Conservation (phyloP, 768 basidiomycete species). For the Amylocystis lapponica region DNA sequence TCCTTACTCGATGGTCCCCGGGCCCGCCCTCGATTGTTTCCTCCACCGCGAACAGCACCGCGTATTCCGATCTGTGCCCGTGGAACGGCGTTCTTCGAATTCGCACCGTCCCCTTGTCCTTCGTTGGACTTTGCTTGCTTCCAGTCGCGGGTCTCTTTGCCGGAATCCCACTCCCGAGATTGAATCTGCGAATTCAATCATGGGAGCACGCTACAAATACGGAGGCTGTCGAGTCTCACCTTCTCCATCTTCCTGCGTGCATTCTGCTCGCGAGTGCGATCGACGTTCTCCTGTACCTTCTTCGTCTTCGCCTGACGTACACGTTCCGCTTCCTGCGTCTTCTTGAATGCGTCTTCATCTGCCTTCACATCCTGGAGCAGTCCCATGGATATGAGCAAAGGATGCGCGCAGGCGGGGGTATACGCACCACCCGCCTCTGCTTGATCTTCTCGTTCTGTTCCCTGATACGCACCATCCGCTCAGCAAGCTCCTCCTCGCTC, state of each 20-base stretch:
- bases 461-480: constrained; percentile 64
- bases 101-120: neutral
- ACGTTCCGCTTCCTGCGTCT: constrained; percentile 62
- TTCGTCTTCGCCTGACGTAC: constrained; percentile 49
- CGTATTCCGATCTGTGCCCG: constrained; percentile 20
- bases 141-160: constrained; percentile 38
- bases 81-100: constrained; percentile 1
- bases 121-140: constrained; percentile 9
- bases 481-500: constrained; percentile 59
- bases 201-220: neutral
- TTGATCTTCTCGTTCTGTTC: constrained; percentile 76
- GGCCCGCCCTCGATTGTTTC: constrained; percentile 2
- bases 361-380: constrained; percentile 64
- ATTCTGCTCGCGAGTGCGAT: constrained; percentile 71
- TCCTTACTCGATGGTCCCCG: neutral
- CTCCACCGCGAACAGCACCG: constrained; percentile 19
- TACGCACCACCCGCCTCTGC: constrained; percentile 52
- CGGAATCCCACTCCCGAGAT: constrained; percentile 81
- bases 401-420: neutral
- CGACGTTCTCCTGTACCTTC: constrained; percentile 63
- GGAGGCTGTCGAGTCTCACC: constrained; percentile 4
- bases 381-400: neutral
- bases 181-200: constrained; percentile 32
- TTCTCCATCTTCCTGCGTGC: constrained; percentile 81
- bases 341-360: constrained; percentile 73